These are phyloP conservation scores for Berberis vulgaris DNA, from an alignment of 164 flowering plant species.

Conservation along the genomic window DNA sequence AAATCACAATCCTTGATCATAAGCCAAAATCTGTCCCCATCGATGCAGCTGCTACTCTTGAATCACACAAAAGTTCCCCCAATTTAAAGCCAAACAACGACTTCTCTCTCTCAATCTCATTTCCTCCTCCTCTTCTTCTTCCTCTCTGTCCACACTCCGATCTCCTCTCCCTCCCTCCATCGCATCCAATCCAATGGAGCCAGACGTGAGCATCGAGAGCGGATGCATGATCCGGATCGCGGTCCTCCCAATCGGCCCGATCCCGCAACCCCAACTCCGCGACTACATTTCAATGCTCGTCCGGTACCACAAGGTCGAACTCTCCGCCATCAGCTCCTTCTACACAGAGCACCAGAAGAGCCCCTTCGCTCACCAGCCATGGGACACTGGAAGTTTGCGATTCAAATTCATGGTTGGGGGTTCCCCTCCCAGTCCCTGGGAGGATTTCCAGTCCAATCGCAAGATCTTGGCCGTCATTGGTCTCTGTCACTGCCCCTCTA, in stretches of 20 bases:
- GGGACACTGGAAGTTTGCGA: conserved; percentile 79
- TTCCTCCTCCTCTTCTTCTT: not conserved
- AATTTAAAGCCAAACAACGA: too few species aligned
- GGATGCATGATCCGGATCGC: conserved; percentile 82
- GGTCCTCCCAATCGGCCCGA: conserved; percentile 75
- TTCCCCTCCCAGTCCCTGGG: conserved; percentile 82
- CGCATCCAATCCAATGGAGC: conserved; percentile 50
- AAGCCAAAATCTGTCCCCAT: too few species aligned
- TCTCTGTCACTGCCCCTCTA: conserved; percentile 78
- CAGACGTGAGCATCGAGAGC: conserved; percentile 93
- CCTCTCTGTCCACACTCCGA: not conserved
- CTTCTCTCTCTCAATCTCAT: too few species aligned
- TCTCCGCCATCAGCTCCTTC: conserved; percentile 83
- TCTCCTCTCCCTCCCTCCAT: not conserved
- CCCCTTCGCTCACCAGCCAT: conserved; percentile 91
- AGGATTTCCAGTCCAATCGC: conserved; percentile 89
- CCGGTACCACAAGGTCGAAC: conserved; percentile 58
- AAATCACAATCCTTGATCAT: too few species aligned
- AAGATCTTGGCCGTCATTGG: conserved; percentile 88
- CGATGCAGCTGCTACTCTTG: too few species aligned
- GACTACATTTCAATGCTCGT: conserved; percentile 64
- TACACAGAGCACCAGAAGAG: conserved; percentile 98
- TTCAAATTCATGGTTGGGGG: conserved; percentile 88
- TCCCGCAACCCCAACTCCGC: conserved; percentile 57
- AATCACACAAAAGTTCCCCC: too few species aligned